Evolutionary conservation across 2,329 filamentous ascomycete genomes (phyloP).

Genomic region (Xylariaceae sp.): DNA sequence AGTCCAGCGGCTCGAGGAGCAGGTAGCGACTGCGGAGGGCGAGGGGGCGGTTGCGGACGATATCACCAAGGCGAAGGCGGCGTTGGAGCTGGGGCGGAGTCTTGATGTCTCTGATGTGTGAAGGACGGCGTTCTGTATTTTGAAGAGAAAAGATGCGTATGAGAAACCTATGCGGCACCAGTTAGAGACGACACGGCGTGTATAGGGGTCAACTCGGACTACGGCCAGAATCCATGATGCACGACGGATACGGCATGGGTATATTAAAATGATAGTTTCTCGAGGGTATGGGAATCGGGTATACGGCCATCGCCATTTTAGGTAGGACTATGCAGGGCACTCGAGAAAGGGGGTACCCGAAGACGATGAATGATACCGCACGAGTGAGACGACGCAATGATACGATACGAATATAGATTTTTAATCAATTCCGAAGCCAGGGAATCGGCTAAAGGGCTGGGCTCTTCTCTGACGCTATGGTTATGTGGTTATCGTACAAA

Average conservation of each 20-base stretch:
- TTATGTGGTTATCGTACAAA: slow-evolving; percentile 26
- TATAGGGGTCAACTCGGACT: not conserved
- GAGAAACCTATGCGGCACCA: not conserved
- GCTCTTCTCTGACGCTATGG: slow-evolving; percentile 22
- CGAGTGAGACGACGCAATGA: not conserved
- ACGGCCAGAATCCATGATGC: not conserved
- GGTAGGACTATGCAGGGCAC: not conserved
- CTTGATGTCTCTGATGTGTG: slow-evolving; percentile 28
- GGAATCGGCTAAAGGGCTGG: not conserved
- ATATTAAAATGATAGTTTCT: not conserved
- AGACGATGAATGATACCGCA: slow-evolving; percentile 18
- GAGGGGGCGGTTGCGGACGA: slow-evolving; percentile 46
- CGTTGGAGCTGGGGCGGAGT: slow-evolving; percentile 47
- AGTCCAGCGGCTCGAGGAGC: slow-evolving; percentile 67
- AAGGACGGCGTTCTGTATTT: slow-evolving; percentile 1
- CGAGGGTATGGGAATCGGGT: not conserved
- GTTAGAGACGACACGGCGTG: not conserved
- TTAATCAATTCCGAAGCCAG: not conserved
- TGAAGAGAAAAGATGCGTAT: not conserved
- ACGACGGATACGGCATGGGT: not conserved
- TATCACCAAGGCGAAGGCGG: slow-evolving; percentile 52
- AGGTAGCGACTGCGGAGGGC: slow-evolving; percentile 62
- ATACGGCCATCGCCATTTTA: too few relatives aligned
- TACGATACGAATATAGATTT: slow-evolving; percentile 3
- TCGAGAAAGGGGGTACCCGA: not conserved